Conservation (phyloP, 108 stramenopile genomes). For the Schizochytrium sp. region DNA sequence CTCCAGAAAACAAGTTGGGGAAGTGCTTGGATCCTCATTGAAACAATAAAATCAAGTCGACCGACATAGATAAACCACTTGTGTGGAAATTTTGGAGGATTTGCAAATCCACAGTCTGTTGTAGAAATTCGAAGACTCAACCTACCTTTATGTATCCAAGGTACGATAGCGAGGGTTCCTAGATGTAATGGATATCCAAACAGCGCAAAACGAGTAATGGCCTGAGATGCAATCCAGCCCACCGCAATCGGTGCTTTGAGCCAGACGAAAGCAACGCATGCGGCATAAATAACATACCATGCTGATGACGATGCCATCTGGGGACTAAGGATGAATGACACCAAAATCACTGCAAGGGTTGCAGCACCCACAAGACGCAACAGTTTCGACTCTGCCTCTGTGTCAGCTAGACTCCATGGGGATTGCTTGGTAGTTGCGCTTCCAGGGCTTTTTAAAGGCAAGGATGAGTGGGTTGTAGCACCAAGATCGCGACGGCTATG, state of each 20-base stretch:
- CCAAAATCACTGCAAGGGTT: neutral
- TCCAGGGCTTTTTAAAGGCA: neutral
- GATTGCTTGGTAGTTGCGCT: neutral
- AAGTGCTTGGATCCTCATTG: neutral
- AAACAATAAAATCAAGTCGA: slow-evolving; percentile 21
- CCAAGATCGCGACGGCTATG: neutral
- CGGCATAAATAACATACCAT: neutral
- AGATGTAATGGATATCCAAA: slow-evolving; percentile 47
- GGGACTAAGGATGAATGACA: slow-evolving; percentile 11
- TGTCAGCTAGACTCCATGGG: neutral
- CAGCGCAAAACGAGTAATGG: slow-evolving; percentile 29
- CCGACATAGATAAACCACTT: slow-evolving; percentile 49
- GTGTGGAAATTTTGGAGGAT: slow-evolving; percentile 29
- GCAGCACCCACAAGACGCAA: neutral
- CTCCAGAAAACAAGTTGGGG: neutral
- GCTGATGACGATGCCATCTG: neutral
- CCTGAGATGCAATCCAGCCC: slow-evolving; percentile 44
- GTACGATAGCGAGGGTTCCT: slow-evolving; percentile 1
- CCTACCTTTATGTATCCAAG: slow-evolving; percentile 19
- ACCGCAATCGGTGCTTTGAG: neutral
- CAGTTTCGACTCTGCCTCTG: neutral
- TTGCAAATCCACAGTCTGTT: slow-evolving; percentile 26
- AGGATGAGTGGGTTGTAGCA: neutral
- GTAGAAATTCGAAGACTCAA: slow-evolving; percentile 25
- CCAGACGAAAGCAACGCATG: neutral